A percentile compares a stretch with the other conserved stretches of the same genome.
Evolutionary conservation across 2,329 filamentous ascomycete genomes (phyloP).

Genomic region (Fonsecaea erecta): DNA sequence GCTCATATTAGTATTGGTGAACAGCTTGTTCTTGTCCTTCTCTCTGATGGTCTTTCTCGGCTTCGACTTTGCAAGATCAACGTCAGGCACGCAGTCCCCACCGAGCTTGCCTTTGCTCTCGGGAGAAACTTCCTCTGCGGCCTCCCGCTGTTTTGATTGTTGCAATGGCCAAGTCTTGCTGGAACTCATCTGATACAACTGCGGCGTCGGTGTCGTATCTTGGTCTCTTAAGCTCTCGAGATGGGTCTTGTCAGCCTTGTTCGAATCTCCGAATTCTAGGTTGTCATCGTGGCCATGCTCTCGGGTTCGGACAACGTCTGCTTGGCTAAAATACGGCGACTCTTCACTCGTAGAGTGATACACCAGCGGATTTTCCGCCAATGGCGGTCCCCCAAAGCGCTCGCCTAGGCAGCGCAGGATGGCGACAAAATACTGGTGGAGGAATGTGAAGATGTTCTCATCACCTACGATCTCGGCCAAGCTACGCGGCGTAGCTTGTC

Average conservation of each 20-base stretch:
- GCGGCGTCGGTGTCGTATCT: constrained; percentile 27
- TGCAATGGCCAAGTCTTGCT: constrained; percentile 13
- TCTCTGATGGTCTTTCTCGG: constrained; percentile 6
- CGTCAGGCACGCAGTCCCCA: constrained; percentile 13
- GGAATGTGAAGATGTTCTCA: constrained; percentile 62
- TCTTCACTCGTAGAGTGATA: constrained; percentile 43
- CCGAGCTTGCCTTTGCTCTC: neutral
- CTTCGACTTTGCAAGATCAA: constrained; percentile 28
- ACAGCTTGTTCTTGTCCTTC: constrained; percentile 23
- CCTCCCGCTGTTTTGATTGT: neutral
- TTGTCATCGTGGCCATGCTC: neutral
- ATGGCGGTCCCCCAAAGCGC: constrained; percentile 51
- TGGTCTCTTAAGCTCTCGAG: constrained; percentile 27
- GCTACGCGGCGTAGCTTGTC: constrained; percentile 60
- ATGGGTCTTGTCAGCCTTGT: constrained; percentile 5
- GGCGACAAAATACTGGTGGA: constrained; percentile 60
- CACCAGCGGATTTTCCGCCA: constrained; percentile 49
- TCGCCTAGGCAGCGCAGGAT: constrained; percentile 53
- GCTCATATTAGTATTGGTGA: constrained; percentile 9
- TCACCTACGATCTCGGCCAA: constrained; percentile 64
- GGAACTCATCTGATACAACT: constrained; percentile 5
- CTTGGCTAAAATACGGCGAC: constrained; percentile 18
- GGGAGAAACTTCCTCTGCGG: neutral
- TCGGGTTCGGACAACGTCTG: constrained; percentile 6
- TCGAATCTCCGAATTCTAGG: neutral